Base-by-base conservation (phyloP, 306 rosid genomes). In the Fagus crenata region DNA sequence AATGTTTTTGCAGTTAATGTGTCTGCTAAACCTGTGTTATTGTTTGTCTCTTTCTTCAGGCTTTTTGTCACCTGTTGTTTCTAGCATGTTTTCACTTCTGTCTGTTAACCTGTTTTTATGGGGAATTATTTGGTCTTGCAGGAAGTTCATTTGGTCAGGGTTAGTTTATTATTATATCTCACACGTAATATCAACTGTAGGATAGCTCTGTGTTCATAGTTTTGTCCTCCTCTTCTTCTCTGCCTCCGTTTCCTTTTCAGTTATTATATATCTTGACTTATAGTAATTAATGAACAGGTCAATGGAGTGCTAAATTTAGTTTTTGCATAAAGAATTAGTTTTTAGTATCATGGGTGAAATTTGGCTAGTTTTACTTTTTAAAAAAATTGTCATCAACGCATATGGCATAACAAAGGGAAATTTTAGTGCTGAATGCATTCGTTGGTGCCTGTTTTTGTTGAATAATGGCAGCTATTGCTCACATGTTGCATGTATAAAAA, bases 381-480 rank as follows among this genome's bases (percentile, higher is more conserved):
- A 6, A 61, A 22, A 61, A 31, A 61, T 61, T 14, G 18, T 12
- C 15, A 32, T 32, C 15, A 12, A 46, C 8, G 6, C 7, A 32
- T 33, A 35, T 61, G 68, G 68, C 68, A 12, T 61, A 61, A 58
- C 32, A 28, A 58, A 61, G 17, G 0, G 40, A 61, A 33, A 33
- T 6, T 12, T 2, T 61, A 31, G 7, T 61, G 68, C 68, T 35
- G 17, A 11, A 61, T 61, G 18, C 40, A 61, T 31, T 32, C 32
- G 7, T 36, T 61, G 41, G 17, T 33, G 18, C 18, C 1, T 61
- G 39, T 31, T 33, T 28, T 13, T 61, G 39, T 61, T 61, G 7
- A 61, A 32, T 61, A 40, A 49, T 79, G 43, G 53, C 73, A 31
- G 18, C 11, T 68, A 53, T 58, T 42, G 69, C 13, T 61, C 49